phyloP scores from a whole-genome alignment of 2,329 filamentous ascomycete genomes.

The Aspergillus proliferans region DNA sequence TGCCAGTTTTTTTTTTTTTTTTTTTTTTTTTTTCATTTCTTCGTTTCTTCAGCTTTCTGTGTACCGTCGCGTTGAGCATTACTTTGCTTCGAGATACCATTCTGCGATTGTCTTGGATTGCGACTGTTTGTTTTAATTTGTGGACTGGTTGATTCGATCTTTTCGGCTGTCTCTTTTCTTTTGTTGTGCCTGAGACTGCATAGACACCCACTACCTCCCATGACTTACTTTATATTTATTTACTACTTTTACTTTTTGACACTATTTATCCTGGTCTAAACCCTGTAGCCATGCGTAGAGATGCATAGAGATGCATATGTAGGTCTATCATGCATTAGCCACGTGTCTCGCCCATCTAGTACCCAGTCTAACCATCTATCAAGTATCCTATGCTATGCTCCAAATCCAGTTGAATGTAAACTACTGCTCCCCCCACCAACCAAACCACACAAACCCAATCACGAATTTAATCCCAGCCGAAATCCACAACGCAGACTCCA shows the following conservation, averaged over 20 bases:
- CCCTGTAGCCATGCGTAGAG: neutral
- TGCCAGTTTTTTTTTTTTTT: neutral
- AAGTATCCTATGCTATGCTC: no score
- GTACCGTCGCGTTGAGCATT: neutral
- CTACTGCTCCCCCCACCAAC: constrained; percentile 22
- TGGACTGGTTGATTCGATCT: constrained; percentile 12
- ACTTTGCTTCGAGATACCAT: constrained; percentile 34
- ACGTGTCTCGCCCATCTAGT: no score
- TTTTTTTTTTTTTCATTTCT: neutral
- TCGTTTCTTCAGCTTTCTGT: neutral
- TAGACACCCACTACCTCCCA: constrained; percentile 13
- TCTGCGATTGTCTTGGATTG: constrained; percentile 21
- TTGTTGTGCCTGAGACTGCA: constrained; percentile 3
- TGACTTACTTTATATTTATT: neutral
- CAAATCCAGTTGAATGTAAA: no score
- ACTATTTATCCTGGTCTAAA: constrained; percentile 7
- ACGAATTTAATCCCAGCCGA: constrained; percentile 35
- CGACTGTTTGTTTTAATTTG: constrained; percentile 7
- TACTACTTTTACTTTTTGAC: constrained; percentile 33
- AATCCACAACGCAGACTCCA: constrained; percentile 40
- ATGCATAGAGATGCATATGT: no score
- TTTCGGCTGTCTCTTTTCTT: constrained; percentile 6
- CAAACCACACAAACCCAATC: constrained; percentile 31
- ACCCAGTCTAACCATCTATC: no score
- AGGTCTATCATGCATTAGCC: no score